Base-by-base conservation (phyloP, 371 early-diverging fungal species). In the Apophysomyces sp. region DNA sequence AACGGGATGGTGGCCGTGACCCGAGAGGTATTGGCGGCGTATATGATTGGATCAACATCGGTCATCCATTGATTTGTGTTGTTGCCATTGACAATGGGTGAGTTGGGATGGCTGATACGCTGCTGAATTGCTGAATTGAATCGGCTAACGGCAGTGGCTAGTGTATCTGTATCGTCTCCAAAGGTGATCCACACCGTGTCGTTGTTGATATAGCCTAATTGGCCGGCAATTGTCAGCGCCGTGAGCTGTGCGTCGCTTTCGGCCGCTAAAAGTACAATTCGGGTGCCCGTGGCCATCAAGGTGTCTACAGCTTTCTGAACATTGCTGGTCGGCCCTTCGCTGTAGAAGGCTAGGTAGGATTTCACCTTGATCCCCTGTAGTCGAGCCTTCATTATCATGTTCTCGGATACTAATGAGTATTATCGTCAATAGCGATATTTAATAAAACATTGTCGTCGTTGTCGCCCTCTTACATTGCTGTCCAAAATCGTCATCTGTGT, bases 401-500 rank as follows among this genome's bases (percentile, higher is more conserved):
- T 73, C 44, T 83, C 81, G 31, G 83, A 77, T 59, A 86, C 86
- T 86, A 63, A 51, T 49, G 21, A 52, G 16, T 32, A 26, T 53
- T 8, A 26, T 26, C 8, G 41, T 9, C 1, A 12, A 26, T 2
- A 32, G 30, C 37, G 21, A 36, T 15, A 55, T n/a, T n/a, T n/a
- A n/a, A n/a, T n/a, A n/a, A n/a, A 34, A 34, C 34, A 34, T 34
- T 7, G 34, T 7, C 12, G 12, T 34, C 34, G 8, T 52, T 9
- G 6, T 2, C 24, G 4, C 11, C 0, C 37, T 21, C 70, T 63
- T 74, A 83, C 86, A 71, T 57, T 82, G 77, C 26, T 80, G 78
- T 1, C 86, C 86, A 52, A 78, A 72, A 30, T 77, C 74, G 18
- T 83, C 81, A 16, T 78, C 66, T 7, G 86, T 74, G 37, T 84